These are phyloP conservation scores for Hibiscus mutabilis DNA, from an alignment of 345 rosid genomes.

Conservation along the genomic window DNA sequence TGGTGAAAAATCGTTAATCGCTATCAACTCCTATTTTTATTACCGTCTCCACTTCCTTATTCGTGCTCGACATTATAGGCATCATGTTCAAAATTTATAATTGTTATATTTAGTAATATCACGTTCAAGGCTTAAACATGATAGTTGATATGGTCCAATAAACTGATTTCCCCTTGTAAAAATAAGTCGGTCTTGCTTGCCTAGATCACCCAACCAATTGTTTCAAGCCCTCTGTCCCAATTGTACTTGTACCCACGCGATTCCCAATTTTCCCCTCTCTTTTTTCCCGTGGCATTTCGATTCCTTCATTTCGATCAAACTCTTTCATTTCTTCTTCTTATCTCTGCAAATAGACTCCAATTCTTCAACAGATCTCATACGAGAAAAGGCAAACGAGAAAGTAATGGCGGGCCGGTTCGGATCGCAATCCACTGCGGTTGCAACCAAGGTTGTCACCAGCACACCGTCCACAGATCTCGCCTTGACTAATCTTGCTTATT, in stretches of 20 bases:
- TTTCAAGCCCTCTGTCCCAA: neutral
- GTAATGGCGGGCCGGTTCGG: slow-evolving; percentile 62
- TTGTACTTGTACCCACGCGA: slow-evolving; percentile 7
- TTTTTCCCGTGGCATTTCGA: neutral
- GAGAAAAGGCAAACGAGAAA: slow-evolving; percentile 8
- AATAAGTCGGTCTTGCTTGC: too few species aligned
- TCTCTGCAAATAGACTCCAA: neutral
- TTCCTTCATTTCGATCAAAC: slow-evolving; percentile 8
- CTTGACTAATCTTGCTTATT: slow-evolving; percentile 76
- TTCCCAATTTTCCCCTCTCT: neutral
- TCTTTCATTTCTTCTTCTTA: neutral
- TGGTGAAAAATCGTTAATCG: too few species aligned
- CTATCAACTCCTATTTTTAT: too few species aligned
- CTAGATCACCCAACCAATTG: too few species aligned
- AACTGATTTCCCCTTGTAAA: too few species aligned
- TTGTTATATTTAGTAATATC: too few species aligned
- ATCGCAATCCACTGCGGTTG: slow-evolving; percentile 33
- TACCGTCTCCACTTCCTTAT: too few species aligned
- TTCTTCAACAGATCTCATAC: neutral
- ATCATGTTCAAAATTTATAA: too few species aligned
- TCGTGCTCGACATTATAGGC: too few species aligned
- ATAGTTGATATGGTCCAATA: too few species aligned
- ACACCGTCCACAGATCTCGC: slow-evolving; percentile 81
- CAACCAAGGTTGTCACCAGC: slow-evolving; percentile 61
- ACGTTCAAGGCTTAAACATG: too few species aligned